Conservation (phyloP, 352 stramenopile genomes). For the Phytopythium aichiense region DNA sequence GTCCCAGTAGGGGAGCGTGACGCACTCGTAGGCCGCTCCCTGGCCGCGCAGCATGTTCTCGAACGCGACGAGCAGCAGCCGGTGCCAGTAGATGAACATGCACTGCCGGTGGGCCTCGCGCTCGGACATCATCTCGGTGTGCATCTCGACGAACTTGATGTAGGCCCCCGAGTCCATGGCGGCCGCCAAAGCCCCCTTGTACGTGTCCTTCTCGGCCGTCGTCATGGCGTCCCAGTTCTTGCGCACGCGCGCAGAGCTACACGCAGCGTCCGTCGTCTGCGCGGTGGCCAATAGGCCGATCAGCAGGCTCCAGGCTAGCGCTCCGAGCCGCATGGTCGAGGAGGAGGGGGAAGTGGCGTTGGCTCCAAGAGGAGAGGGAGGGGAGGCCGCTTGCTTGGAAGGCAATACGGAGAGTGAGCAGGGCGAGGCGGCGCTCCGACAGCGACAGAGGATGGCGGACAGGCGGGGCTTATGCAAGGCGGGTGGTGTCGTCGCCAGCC, state of each 20-base stretch:
- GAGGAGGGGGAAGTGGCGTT: background rate
- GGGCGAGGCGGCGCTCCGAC: background rate
- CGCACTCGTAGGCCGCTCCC: constrained; percentile 43
- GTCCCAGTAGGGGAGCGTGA: constrained; percentile 83
- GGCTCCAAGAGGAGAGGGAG: background rate
- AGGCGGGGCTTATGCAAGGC: background rate
- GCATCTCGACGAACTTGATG: constrained; percentile 59
- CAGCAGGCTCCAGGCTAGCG: constrained; percentile 2
- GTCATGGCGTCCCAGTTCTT: constrained; percentile 49
- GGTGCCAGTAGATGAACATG: constrained; percentile 86
- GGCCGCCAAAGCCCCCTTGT: constrained; percentile 36
- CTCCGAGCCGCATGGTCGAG: constrained; percentile 13
- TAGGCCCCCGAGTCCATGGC: constrained; percentile 54
- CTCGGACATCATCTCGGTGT: constrained; percentile 55
- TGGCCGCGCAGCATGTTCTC: constrained; percentile 82
- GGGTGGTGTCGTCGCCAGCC: background rate
- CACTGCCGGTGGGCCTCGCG: constrained; percentile 49
- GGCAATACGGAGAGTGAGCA: constrained; percentile 15
- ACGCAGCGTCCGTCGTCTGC: constrained; percentile 2
- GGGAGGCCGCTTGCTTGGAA: constrained; percentile 1
- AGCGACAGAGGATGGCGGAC: background rate
- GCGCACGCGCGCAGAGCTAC: constrained; percentile 36
- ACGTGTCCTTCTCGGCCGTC: constrained; percentile 32
- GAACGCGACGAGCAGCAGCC: constrained; percentile 54
- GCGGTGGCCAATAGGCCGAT: constrained; percentile 4